Evolutionary conservation across 768 basidiomycete species (phyloP), one percentile per base, ranked within the genome.

Genomic region (Hericium alpestre): DNA sequence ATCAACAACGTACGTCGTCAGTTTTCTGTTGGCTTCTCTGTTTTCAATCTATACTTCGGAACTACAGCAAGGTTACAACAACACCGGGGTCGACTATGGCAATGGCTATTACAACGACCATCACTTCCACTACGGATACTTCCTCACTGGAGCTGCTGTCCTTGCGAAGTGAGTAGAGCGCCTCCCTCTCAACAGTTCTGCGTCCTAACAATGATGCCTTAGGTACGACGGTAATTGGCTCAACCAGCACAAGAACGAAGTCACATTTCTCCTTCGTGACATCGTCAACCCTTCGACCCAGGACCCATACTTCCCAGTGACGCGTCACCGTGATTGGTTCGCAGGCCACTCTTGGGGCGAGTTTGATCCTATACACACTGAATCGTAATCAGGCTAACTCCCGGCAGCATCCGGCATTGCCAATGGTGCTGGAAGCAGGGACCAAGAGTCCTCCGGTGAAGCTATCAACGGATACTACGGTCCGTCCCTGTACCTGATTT

Each of bases 31-130:
- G 32, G 32, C 32, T 32, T 32, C 32, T 32, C 32, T 32, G 5
- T 32, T 32, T 32, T 32, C 32, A 32, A 32, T 7, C 32, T 32
- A 32, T 32, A 6, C 9, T 7, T 32, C 32, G 32, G 32, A 32
- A 6, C 8, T 32, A 32, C 6, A 32, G 32, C 32, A 32, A 32
- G 69, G 69, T 0, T 68, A 65, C 27, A 65, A 65, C 53, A 60
- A 68, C 43, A 51, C 63, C 20, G 68, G 65, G 56, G 65, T 69
- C 8, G 71, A 72, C 54, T 72, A 61, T 32, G 71, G 71, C n/a
- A 72, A 72, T 55, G 70, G 69, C 18, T 72, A 66, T 18, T 72
- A 71, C 58, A 72, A 72, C 53, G 71, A 70, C 51, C 69, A 72
- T 47, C 70, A 71, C 53, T 72, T 72, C 60, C 71, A 72, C 53